A percentile compares a stretch with the other conserved stretches of the same genome.
phyloP scores from a whole-genome alignment of 805 yeast genomes.

The Starmera quercuum region DNA sequence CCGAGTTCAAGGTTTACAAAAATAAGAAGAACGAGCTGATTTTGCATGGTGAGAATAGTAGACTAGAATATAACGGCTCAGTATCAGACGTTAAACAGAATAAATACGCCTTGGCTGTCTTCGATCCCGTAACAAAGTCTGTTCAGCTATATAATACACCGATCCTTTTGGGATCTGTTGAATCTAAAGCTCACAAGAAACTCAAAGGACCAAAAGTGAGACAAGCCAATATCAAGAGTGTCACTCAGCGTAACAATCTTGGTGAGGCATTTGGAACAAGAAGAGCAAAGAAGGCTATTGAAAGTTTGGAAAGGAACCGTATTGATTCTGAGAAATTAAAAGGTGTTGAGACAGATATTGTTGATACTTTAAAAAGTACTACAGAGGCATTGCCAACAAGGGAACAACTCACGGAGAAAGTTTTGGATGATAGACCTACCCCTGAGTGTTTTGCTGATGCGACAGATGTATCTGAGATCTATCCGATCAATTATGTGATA shows the following conservation, averaged over 20 bases:
- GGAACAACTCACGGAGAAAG: conserved; percentile 47
- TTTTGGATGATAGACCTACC: conserved; percentile 70
- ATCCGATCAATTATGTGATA: conserved; percentile 66
- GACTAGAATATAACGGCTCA: conserved; percentile 65
- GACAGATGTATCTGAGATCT: conserved; percentile 74
- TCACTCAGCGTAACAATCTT: conserved; percentile 67
- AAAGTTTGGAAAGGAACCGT: conserved; percentile 71
- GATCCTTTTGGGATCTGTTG: conserved; percentile 51
- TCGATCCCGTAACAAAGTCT: conserved; percentile 57
- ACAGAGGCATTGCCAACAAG: conserved; percentile 71
- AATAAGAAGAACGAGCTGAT: conserved; percentile 31
- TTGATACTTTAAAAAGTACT: conserved; percentile 65
- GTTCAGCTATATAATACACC: conserved; percentile 63
- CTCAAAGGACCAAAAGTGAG: conserved; percentile 57
- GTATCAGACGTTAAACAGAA: conserved; percentile 26
- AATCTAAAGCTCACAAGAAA: conserved; percentile 51
- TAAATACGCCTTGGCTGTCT: conserved; percentile 68
- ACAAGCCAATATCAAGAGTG: conserved; percentile 40
- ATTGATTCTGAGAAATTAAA: conserved; percentile 79
- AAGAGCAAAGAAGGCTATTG: conserved; percentile 87
- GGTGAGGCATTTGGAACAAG: conserved; percentile 98
- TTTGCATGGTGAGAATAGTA: conserved; percentile 73
- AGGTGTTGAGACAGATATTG: conserved; percentile 69
- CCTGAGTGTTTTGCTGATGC: conserved; percentile 75
- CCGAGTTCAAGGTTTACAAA: conserved; percentile 56